phyloP scores from a whole-genome alignment of 2,329 filamentous ascomycete genomes.

The Furcasterigmium sp. region DNA sequence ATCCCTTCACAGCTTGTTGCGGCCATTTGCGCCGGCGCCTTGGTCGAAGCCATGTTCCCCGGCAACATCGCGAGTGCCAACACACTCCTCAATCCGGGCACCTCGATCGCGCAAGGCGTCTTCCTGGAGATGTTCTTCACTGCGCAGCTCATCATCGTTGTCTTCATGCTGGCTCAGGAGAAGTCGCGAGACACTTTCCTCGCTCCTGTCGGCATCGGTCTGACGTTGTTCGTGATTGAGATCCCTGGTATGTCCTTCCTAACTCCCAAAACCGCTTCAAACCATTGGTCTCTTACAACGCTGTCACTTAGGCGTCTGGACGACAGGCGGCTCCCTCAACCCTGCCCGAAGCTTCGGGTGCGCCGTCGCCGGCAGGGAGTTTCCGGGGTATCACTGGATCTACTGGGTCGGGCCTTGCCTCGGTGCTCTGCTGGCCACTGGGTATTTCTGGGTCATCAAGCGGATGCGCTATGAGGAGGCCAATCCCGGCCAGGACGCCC shows the following conservation, averaged over 20 bases:
- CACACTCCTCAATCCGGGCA: constrained; percentile 32
- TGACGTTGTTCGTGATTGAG: constrained; percentile 54
- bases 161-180: constrained; percentile 61
- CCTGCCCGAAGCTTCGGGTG: constrained; percentile 38
- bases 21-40: constrained; percentile 48
- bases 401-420: constrained; percentile 39
- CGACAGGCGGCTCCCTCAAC: constrained; percentile 36
- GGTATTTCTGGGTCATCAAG: constrained; percentile 36
- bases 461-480: constrained; percentile 35
- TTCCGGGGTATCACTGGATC: constrained; percentile 36
- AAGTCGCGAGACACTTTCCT: constrained; percentile 63
- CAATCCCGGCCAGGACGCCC: constrained; percentile 29
- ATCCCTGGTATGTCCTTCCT: constrained; percentile 22
- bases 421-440: constrained; percentile 33
- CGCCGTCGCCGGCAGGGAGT: constrained; percentile 28
- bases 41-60: constrained; percentile 49
- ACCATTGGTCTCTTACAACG: neutral
- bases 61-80: constrained; percentile 38
- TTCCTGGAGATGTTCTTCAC: constrained; percentile 61
- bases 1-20: constrained; percentile 47
- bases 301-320: constrained; percentile 25
- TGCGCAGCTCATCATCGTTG: constrained; percentile 51
- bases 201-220: constrained; percentile 61
- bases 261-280: too few relatives aligned
- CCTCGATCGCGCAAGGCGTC: constrained; percentile 45